phyloP scores from a whole-genome alignment of 495 filamentous ascomycete species.

The Talaromyces thailandensis region DNA sequence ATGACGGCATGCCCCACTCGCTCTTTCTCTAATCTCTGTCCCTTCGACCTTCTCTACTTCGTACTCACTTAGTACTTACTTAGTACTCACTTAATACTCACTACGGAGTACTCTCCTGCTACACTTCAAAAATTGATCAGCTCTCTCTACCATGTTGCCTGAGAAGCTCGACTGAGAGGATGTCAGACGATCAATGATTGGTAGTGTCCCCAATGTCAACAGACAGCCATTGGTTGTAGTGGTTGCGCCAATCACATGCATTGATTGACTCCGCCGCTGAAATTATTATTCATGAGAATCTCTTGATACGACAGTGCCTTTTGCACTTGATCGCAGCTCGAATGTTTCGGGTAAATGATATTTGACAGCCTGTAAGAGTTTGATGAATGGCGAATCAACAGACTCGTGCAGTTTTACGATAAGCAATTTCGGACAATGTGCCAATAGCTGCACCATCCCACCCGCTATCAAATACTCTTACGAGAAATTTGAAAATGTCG shows the following conservation, averaged over 20 bases:
- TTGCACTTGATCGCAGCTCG: neutral
- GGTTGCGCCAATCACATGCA: neutral
- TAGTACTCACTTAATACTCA: too few relatives aligned
- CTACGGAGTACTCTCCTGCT: too few relatives aligned
- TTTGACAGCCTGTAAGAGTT: neutral
- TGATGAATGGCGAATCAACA: neutral
- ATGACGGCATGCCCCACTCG: constrained; percentile 1
- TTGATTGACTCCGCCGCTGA: neutral
- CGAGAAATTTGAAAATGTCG: neutral
- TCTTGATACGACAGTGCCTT: neutral
- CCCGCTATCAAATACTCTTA: neutral
- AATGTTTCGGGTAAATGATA: neutral
- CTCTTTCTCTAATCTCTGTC: neutral
- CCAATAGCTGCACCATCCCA: neutral
- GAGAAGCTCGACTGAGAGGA: neutral
- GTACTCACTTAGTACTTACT: too few relatives aligned
- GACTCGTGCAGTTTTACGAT: neutral
- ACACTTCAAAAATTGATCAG: too few relatives aligned
- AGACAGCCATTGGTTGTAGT: neutral
- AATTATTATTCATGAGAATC: neutral
- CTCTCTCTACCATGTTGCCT: neutral
- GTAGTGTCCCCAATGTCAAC: neutral
- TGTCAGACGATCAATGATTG: neutral
- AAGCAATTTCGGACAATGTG: neutral
- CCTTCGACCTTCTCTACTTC: too few relatives aligned